Evolutionary conservation across 2,329 filamentous ascomycete species (phyloP), one percentile per base, ranked within the genome.

Genomic region (Talaromyces funiculosus): DNA sequence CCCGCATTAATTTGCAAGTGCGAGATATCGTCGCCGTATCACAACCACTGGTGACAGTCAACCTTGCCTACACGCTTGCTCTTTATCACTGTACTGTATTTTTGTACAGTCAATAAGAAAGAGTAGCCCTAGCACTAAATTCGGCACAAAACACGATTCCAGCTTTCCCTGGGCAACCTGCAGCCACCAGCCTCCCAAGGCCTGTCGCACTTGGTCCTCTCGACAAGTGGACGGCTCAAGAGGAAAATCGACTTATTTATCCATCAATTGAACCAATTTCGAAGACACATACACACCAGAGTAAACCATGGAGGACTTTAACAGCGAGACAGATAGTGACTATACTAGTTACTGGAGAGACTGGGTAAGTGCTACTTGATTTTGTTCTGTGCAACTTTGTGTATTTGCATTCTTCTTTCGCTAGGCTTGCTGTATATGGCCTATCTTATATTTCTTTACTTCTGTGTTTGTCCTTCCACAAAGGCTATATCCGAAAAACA

Each of bases 291-390:
- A 56, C 35, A 20, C 33, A 14, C 42, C 59, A 57, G 58, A 68
- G 61, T 47, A 49, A 54, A 72, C 66, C 70, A 97, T 97, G 94
- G 94, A 97, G 75, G 93, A 97, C 78, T 97, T 94, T 77, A 92
- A 91, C 67, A 97, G 92, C 73, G 94, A 99, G 77, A 96, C 92
- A 12, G 94, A 99, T 74, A 97, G 92, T 77, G 94, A 99, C 80
- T 99, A 97, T 75, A 97, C 94, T 53, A 97, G 92, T 78, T 99
- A 97, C 77, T 99, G 94, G 94, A 84, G 93, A 75, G 94, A 99
- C 79, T 99, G 94, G 94, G 94, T 97, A 82, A 80, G 90, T 87
- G 35, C 51, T 26, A 26, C 45, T 54, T 10, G 26, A 26, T 53
- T 47, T 38, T 51, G 20, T 24, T 40, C 35, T 42, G 56, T 58